Base-by-base conservation (phyloP, 176 grass and related monocot species). In the Oryza punctata region DNA sequence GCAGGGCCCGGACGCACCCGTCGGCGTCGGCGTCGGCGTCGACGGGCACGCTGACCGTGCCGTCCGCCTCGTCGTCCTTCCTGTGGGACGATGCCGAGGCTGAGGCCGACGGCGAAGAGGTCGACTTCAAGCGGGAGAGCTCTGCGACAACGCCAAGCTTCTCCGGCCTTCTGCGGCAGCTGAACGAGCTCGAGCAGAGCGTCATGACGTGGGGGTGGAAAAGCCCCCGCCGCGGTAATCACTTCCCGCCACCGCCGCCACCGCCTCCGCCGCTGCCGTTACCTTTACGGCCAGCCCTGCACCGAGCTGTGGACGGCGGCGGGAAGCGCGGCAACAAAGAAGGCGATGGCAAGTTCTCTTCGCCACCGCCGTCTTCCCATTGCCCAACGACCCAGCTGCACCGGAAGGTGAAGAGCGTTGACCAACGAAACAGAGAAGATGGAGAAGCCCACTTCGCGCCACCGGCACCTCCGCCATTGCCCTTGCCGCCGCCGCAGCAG, bases 181-280 rank as follows among this genome's bases (percentile, higher is more conserved):
- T 96, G 59, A 89, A 79, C 29, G 88, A 93, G 61, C 88, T 96
- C 16, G 93, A 96, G 83, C 88, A 84, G 32, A 93, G 86, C 33
- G 80, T 93, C 25, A 72, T 87, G 85, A 30, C 86, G 4, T 95
- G 82, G 82, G 88, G 78, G 12, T 67, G 65, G 71, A 84, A 91
- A 74, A 86, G 78, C 83, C 24, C 78, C 40, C n/a, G 13, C 29
- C 16, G 10, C 19, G 61, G 69, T 15, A 86, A 65, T 3, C 0
- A 19, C 75, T 10, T 54, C 16, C 29, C 73, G 3, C 72, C 77
- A 10, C 70, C 61, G 1, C 80, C 74, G 4, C 70, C 32, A 5
- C 32, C 32, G 5, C 32, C 32, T 33, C 70, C 61, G 1, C 80
- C 74, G 1, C 70, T 44, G 44, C 70, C 69, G 24, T 30, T 65